Evolutionary conservation across 495 filamentous ascomycete species (phyloP).

Genomic region (Jackrogersella minutella): DNA sequence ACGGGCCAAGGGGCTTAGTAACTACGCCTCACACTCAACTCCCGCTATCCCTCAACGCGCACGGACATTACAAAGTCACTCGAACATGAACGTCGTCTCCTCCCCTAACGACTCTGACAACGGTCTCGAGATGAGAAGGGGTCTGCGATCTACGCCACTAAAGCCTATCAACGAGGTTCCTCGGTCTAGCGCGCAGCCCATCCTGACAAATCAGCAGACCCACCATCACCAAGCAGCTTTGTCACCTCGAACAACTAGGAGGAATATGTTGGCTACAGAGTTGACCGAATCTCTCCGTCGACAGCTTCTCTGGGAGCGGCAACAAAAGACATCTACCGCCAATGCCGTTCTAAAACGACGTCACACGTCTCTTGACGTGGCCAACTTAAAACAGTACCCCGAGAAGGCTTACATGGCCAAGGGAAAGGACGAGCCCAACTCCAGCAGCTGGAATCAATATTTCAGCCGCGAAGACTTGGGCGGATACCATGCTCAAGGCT

Average conservation of each 20-base stretch:
- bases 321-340: constrained; percentile 80
- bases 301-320: constrained; percentile 58
- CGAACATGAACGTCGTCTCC: constrained; percentile 72
- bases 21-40: constrained; percentile 77
- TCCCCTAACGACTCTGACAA: constrained; percentile 76
- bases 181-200: constrained; percentile 77
- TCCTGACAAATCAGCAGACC: constrained; percentile 75
- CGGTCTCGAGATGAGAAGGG: constrained; percentile 71
- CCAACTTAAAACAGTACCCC: constrained; percentile 82
- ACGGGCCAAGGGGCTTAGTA: constrained; percentile 70
- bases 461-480: constrained; percentile 56
- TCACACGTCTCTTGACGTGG: constrained; percentile 89
- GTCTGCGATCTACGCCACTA: constrained; percentile 51
- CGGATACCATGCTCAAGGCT: constrained; percentile 63
- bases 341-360: constrained; percentile 88
- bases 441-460: constrained; percentile 62
- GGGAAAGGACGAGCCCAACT: constrained; percentile 51
- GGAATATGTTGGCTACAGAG: constrained; percentile 97
- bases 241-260: constrained; percentile 89
- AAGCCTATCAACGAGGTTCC: constrained; percentile 72
- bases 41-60: constrained; percentile 80
- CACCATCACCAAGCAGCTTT: constrained; percentile 71
- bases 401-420: constrained; percentile 59
- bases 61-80: constrained; percentile 74
- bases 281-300: constrained; percentile 65